Evolutionary conservation across 148 eudicot genomes (phyloP).

Genomic region (Rhododendron ovatum): DNA sequence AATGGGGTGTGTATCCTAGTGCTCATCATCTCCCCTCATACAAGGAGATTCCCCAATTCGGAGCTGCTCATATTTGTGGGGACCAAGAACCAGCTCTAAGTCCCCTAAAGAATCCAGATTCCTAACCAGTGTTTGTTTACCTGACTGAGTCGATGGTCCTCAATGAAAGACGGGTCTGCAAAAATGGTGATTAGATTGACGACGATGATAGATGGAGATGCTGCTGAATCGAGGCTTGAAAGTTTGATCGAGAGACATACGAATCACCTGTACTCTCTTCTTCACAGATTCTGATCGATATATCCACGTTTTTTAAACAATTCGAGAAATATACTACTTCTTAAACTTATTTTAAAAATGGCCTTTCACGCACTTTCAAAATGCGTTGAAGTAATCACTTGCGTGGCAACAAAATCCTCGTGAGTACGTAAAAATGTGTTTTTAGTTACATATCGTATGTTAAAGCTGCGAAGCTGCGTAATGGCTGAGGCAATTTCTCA

Average conservation of each 20-base stretch:
- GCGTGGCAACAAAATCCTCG: too few species aligned
- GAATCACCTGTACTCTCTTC: neutral
- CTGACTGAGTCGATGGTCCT: neutral
- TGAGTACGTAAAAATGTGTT: too few species aligned
- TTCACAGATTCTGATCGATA: neutral
- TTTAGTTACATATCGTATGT: too few species aligned
- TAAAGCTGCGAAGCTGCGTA: too few species aligned
- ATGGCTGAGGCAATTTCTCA: too few species aligned
- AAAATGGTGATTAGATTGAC: neutral
- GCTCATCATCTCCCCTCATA: slow-evolving; percentile 45
- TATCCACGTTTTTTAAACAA: too few species aligned
- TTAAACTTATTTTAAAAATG: too few species aligned
- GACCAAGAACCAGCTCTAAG: slow-evolving; percentile 52
- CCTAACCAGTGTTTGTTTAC: neutral
- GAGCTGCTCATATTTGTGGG: slow-evolving; percentile 37
- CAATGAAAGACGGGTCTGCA: neutral
- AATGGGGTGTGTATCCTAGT: slow-evolving; percentile 52
- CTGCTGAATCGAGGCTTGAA: neutral
- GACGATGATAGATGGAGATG: neutral
- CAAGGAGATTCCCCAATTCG: slow-evolving; percentile 11
- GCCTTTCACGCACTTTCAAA: too few species aligned
- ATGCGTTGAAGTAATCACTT: too few species aligned
- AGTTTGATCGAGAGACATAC: neutral
- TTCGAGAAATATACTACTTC: too few species aligned
- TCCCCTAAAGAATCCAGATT: slow-evolving; percentile 28